Base-by-base conservation (phyloP, 768 basidiomycete genomes). In the Phylloporus sp. region DNA sequence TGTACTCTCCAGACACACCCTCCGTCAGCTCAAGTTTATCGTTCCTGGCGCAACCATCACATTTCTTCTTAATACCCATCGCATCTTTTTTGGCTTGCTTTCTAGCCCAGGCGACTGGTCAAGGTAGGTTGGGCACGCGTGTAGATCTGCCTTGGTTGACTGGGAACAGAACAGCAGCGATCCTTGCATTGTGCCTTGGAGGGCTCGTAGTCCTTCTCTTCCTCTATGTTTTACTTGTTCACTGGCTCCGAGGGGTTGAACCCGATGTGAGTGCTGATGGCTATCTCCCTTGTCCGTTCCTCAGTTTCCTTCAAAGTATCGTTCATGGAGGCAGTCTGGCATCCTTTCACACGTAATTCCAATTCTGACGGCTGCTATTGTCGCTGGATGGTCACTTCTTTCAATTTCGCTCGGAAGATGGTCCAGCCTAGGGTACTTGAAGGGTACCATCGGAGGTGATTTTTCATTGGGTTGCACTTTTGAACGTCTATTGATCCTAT, bases 11-110 rank as follows among this genome's bases (percentile, higher is more conserved):
- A 64, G 71, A 50, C 83, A 89, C 65, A 79, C 82, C 1, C 63
- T 80, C 50, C 76, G 79, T 45, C 88, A 89, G 71, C 77, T 90
- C 62, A 87, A 89, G 63, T 82, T 89, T 49, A 80, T 88, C 41
- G 60, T 89, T 11, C 87, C 88, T n/a, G 88, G 88, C 11, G 82
- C 74, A 2, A 61, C 70, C 35, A 56, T 83, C 60, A 87, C 86
- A 4, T 84, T 82, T 64, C 79, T 80, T 61, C 72, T 89, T 27
- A 75, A 77, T 28, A 84, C 84, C 11, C 65, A 80, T 31, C 68
- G 73, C 36, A 69, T 80, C 59, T 73, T 87, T 55, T 73, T 74
- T 67, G 59, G 59, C 34, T 61, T 85, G 24, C 46, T 72, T 10
- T 56, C 40, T 16, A 61, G 69, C 22, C 66, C 64, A 54, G 72